Conservation (phyloP, 192 early-diverging fungal genomes). For the Podila minutissima region DNA sequence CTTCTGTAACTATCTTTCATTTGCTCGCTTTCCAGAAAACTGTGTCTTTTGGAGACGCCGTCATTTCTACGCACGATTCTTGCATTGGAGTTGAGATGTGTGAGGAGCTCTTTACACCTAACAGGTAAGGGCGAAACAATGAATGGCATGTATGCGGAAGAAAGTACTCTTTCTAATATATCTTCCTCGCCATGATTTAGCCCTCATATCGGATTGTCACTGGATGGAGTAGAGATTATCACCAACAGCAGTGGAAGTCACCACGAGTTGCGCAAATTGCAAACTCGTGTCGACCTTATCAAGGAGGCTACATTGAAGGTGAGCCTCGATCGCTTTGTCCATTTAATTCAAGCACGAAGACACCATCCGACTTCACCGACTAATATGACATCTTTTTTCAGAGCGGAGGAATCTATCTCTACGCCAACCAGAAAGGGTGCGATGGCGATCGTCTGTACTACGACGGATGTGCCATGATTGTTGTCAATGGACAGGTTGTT, state of each 20-base stretch:
- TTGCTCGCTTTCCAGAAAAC: constrained; percentile 51
- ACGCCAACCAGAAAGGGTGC: constrained; percentile 97
- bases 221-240: constrained; percentile 98
- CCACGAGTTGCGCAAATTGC: constrained; percentile 95
- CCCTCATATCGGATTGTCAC: constrained; percentile 91
- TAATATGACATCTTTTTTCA: constrained; percentile 14
- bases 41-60: constrained; percentile 92
- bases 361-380: constrained; percentile 4
- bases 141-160: background rate
- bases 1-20: background rate
- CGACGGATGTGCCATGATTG: constrained; percentile 92
- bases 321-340: background rate
- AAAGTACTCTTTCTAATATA: background rate
- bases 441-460: constrained; percentile 99
- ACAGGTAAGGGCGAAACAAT: constrained; percentile 59
- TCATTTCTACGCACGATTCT: constrained; percentile 85
- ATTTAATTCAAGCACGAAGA: background rate
- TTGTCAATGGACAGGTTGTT: constrained; percentile 89
- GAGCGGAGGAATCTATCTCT: constrained; percentile 95
- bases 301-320: constrained; percentile 89
- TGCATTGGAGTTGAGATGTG: constrained; percentile 95
- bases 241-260: constrained; percentile 96
- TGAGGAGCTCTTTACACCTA: constrained; percentile 97
- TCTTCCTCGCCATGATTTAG: constrained; percentile 49
- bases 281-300: constrained; percentile 88